A percentile compares a stretch with the other conserved stretches of the same genome.
Conservation (phyloP, 73 alveolate species). For the Tetrahymena thermophila region DNA sequence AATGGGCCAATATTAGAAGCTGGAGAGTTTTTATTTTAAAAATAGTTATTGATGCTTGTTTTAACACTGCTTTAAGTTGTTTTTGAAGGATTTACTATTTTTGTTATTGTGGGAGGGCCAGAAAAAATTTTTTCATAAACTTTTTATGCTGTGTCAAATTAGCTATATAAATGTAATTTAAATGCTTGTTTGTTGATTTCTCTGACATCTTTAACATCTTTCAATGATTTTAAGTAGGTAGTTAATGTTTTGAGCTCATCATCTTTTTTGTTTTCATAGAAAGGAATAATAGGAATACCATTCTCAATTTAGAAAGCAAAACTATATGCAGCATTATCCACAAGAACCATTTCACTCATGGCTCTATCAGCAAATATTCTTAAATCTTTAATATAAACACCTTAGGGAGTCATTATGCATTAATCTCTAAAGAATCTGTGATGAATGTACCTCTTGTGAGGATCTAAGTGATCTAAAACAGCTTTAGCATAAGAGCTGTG, state of each 20-base stretch:
- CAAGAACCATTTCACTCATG: constrained; percentile 46
- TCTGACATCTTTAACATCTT: constrained; percentile 31
- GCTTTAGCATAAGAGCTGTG: constrained; percentile 56
- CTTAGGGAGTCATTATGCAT: constrained; percentile 52
- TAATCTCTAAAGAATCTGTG: constrained; percentile 59
- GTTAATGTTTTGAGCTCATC: constrained; percentile 36
- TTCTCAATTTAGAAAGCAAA: constrained; percentile 49
- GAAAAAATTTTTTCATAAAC: background rate
- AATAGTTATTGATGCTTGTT: background rate
- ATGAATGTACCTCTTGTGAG: constrained; percentile 36
- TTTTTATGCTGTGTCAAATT: background rate
- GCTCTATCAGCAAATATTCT: constrained; percentile 49
- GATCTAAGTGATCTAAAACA: constrained; percentile 64
- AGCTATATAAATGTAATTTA: background rate
- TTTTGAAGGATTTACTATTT: background rate
- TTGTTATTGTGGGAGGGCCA: background rate
- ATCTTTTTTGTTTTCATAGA: constrained; percentile 56
- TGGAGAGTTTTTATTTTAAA: background rate
- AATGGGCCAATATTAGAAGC: background rate
- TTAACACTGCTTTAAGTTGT: background rate
- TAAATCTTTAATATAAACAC: constrained; percentile 62
- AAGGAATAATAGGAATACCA: constrained; percentile 65
- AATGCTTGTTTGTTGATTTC: constrained; percentile 19
- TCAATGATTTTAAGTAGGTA: constrained; percentile 7
- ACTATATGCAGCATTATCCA: constrained; percentile 58